Evolutionary conservation across 2,329 filamentous ascomycete species (phyloP).

Genomic region (Neonectria punicea): DNA sequence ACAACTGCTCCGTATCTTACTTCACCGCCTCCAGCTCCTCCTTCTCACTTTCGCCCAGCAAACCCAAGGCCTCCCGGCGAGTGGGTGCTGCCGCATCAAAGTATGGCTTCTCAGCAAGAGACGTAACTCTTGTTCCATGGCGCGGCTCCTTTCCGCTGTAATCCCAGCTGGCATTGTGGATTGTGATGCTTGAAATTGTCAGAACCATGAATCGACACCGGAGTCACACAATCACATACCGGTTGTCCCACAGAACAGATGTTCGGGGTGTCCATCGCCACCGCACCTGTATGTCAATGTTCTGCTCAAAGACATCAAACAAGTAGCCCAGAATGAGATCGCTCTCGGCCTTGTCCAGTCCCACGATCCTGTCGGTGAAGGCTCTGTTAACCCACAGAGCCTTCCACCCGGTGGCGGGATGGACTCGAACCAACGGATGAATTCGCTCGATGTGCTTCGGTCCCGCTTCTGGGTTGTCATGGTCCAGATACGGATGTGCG

Average conservation of each 20-base stretch:
- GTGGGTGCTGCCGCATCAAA: constrained; percentile 73
- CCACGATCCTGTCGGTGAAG: constrained; percentile 76
- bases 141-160: constrained; percentile 74
- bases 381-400: constrained; percentile 76
- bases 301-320: constrained; percentile 74
- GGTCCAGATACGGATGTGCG: constrained; percentile 74
- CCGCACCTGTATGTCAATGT: constrained; percentile 76
- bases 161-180: constrained; percentile 80
- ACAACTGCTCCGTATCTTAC: not conserved
- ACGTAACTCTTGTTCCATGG: constrained; percentile 78
- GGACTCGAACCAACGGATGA: constrained; percentile 75
- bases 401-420: constrained; percentile 81
- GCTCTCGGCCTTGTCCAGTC: constrained; percentile 74
- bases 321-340: constrained; percentile 74
- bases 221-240: constrained; percentile 50
- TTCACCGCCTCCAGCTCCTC: constrained; percentile 37
- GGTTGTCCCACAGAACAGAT: constrained; percentile 77
- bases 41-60: constrained; percentile 67
- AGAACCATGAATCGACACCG: not conserved
- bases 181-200: constrained; percentile 65
- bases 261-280: constrained; percentile 77
- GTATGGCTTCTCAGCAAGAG: constrained; percentile 76
- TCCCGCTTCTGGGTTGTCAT: constrained; percentile 67
- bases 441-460: constrained; percentile 74
- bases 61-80: constrained; percentile 71